These are phyloP conservation scores for Boletus barrowsii DNA, from an alignment of 768 basidiomycete genomes.

Conservation along the genomic window DNA sequence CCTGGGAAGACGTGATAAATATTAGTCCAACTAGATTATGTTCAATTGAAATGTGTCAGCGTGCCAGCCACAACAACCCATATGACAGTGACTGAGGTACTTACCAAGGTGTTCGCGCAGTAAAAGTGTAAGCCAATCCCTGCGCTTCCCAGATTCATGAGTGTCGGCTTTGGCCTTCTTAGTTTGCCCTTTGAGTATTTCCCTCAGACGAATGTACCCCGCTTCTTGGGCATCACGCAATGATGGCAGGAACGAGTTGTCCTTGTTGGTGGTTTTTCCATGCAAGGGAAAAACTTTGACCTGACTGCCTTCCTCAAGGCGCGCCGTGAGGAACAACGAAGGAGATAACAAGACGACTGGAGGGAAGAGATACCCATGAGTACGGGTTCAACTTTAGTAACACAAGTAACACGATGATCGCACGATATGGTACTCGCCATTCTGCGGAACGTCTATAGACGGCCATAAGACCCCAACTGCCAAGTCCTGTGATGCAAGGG, in stretches of 20 bases:
- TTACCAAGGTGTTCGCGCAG: constrained; percentile 67
- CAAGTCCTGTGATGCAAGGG: constrained; percentile 43
- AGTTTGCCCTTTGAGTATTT: constrained; percentile 32
- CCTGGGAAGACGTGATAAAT: constrained; percentile 60
- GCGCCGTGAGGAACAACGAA: constrained; percentile 61
- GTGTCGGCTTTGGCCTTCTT: constrained; percentile 19
- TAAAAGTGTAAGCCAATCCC: constrained; percentile 67
- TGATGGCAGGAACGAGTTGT: constrained; percentile 46
- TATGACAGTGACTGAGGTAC: constrained; percentile 15
- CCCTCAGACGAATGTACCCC: constrained; percentile 48
- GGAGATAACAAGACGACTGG: constrained; percentile 55
- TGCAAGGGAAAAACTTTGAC: constrained; percentile 50
- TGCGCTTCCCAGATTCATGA: constrained; percentile 34
- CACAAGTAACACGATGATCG: neutral
- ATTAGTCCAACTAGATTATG: constrained; percentile 62
- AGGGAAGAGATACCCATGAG: constrained; percentile 4
- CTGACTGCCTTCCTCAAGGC: constrained; percentile 46
- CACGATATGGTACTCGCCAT: constrained; percentile 44
- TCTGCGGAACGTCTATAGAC: constrained; percentile 55
- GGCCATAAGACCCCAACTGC: constrained; percentile 76
- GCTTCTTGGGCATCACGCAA: constrained; percentile 51
- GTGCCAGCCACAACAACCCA: neutral
- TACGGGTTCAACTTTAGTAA: constrained; percentile 16
- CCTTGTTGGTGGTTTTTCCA: constrained; percentile 34
- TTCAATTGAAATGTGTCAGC: constrained; percentile 6